A percentile compares a stretch with the other conserved stretches of the same genome.
phyloP scores from a whole-genome alignment of 306 rosid genomes.

The Delonix regia region DNA sequence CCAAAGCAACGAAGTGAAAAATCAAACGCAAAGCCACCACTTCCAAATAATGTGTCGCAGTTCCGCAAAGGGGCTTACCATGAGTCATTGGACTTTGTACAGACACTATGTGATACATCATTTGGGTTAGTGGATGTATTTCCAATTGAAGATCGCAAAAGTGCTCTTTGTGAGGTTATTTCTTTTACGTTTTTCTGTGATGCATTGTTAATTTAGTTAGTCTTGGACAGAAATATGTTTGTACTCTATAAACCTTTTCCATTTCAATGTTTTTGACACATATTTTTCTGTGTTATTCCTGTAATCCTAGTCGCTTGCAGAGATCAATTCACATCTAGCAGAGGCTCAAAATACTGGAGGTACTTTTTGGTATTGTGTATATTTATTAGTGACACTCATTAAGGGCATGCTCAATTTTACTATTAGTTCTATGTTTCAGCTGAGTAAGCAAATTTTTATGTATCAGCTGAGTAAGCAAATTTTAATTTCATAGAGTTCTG shows the following conservation, averaged over 20 bases:
- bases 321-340: conserved; percentile 71
- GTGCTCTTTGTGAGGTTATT: conserved; percentile 90
- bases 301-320: conserved; percentile 75
- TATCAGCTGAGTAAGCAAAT: conserved; percentile 20
- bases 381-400: conserved; percentile 28
- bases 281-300: conserved; percentile 36
- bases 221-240: conserved; percentile 2
- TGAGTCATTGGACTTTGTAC: conserved; percentile 92
- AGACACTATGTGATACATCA: conserved; percentile 90
- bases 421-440: conserved; percentile 16
- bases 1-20: conserved; percentile 76
- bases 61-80: conserved; percentile 92
- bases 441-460: conserved; percentile 23
- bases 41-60: conserved; percentile 70
- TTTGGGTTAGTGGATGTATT: conserved; percentile 95
- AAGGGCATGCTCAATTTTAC: conserved; percentile 13
- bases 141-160: conserved; percentile 97
- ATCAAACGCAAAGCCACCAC: conserved; percentile 76
- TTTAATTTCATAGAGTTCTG: conserved; percentile 27
- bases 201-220: conserved; percentile 34
- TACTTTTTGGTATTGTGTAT: conserved; percentile 43
- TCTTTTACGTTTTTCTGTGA: conserved; percentile 32
- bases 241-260: conserved; percentile 26
- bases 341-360: conserved; percentile 93
- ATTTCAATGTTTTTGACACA: conserved; percentile 36